These are phyloP conservation scores for Chalciporus chontae DNA, from an alignment of 768 basidiomycete species.

Conservation along the genomic window DNA sequence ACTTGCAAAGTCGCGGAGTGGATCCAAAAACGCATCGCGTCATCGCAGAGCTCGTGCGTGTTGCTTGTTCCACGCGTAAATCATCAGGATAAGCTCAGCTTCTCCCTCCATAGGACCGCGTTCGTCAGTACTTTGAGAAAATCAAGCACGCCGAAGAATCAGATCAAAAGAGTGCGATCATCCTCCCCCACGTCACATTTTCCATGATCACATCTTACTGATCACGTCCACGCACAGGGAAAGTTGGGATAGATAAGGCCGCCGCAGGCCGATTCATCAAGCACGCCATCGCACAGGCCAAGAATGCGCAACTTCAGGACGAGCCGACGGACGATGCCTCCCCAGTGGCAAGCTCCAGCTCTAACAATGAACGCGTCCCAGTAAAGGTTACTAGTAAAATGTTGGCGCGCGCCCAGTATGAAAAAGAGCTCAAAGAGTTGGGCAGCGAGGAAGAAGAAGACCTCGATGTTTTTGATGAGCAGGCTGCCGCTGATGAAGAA, in stretches of 20 bases:
- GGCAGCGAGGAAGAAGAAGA: slow-evolving; percentile 41
- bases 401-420: slow-evolving; percentile 63
- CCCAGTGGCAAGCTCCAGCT: slow-evolving; percentile 11
- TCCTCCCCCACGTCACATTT: neutral
- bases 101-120: slow-evolving; percentile 51
- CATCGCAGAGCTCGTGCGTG: slow-evolving; percentile 48
- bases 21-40: slow-evolving; percentile 80
- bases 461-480: slow-evolving; percentile 35
- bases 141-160: slow-evolving; percentile 73
- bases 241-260: slow-evolving; percentile 62
- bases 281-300: slow-evolving; percentile 69
- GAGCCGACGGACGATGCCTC: slow-evolving; percentile 19
- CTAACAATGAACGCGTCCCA: slow-evolving; percentile 35
- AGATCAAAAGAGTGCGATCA: slow-evolving; percentile 38
- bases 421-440: slow-evolving; percentile 47
- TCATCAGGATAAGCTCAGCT: neutral
- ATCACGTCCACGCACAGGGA: slow-evolving; percentile 30
- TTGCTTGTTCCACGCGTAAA: neutral
- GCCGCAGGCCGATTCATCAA: slow-evolving; percentile 84
- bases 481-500: slow-evolving; percentile 4
- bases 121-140: slow-evolving; percentile 80
- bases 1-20: slow-evolving; percentile 74
- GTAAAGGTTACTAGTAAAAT: slow-evolving; percentile 69
- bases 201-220: neutral
- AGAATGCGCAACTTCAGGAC: slow-evolving; percentile 33